Evolutionary conservation across 2,329 filamentous ascomycete species (phyloP).

Genomic region (Polytolypa hystricis): DNA sequence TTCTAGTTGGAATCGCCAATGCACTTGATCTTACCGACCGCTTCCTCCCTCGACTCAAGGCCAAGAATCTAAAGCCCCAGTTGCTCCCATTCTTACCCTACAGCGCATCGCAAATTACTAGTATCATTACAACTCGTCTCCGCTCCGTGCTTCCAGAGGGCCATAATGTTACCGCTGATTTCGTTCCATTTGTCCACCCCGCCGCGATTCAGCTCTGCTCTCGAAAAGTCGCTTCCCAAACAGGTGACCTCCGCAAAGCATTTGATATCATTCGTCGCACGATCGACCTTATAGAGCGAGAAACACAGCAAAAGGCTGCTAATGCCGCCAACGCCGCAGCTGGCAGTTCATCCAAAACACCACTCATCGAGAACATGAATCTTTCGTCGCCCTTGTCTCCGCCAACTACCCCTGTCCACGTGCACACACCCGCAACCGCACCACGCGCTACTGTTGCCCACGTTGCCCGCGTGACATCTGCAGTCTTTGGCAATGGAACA

Average conservation of each 20-base stretch:
- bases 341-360: constrained; percentile 57
- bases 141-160: constrained; percentile 54
- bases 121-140: constrained; percentile 74
- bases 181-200: constrained; percentile 82
- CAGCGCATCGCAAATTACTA: constrained; percentile 73
- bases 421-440: constrained; percentile 64
- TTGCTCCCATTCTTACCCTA: constrained; percentile 90
- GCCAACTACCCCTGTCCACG: constrained; percentile 32
- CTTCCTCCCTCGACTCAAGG: constrained; percentile 84
- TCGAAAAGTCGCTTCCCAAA: constrained; percentile 88
- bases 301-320: constrained; percentile 58
- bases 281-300: constrained; percentile 77
- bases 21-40: constrained; percentile 91
- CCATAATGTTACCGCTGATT: constrained; percentile 39
- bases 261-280: constrained; percentile 89
- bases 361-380: constrained; percentile 73
- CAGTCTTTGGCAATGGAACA: constrained; percentile 82
- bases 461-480: constrained; percentile 79
- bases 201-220: constrained; percentile 89
- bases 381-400: constrained; percentile 46
- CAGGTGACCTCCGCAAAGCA: constrained; percentile 84
- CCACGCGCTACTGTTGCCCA: constrained; percentile 83
- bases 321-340: constrained; percentile 38
- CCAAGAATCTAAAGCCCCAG: constrained; percentile 79
- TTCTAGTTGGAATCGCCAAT: constrained; percentile 89